Conservation (phyloP, 306 rosid genomes). For the Hylodesmum podocarpum region DNA sequence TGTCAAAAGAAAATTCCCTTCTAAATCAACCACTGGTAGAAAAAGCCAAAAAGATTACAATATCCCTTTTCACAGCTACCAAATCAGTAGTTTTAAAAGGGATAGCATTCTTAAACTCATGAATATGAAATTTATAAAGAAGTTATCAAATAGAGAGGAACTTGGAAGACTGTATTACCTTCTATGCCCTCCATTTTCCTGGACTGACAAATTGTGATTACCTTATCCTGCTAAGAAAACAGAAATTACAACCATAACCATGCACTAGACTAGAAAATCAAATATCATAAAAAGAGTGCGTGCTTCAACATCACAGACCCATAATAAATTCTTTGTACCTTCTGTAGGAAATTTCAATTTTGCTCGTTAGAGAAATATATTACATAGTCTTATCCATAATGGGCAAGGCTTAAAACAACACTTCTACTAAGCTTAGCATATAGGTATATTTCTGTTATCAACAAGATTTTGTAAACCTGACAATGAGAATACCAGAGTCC, state of each 20-base stretch:
- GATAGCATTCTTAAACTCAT: constrained; percentile 13
- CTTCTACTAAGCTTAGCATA: neutral
- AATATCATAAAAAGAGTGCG: neutral
- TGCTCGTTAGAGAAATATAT: neutral
- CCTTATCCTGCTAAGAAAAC: constrained; percentile 67
- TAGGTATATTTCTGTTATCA: neutral
- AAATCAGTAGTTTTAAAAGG: neutral
- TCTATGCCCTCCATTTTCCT: constrained; percentile 41
- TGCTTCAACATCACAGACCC: neutral
- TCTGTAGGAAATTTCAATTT: constrained; percentile 22
- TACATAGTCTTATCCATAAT: neutral
- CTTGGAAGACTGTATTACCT: constrained; percentile 47
- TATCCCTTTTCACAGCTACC: constrained; percentile 8
- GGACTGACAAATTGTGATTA: constrained; percentile 84
- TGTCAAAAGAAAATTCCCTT: neutral
- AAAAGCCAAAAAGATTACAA: neutral
- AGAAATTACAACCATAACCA: constrained; percentile 31
- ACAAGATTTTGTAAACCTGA: neutral
- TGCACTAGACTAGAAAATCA: constrained; percentile 21
- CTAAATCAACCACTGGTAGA: neutral
- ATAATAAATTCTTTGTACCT: neutral
- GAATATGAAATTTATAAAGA: neutral
- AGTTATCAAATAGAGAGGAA: neutral
- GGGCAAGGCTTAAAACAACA: neutral
- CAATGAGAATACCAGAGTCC: neutral